Base-by-base conservation (phyloP, 2,329 filamentous ascomycete species). In the Epichloe brachyelytri region DNA sequence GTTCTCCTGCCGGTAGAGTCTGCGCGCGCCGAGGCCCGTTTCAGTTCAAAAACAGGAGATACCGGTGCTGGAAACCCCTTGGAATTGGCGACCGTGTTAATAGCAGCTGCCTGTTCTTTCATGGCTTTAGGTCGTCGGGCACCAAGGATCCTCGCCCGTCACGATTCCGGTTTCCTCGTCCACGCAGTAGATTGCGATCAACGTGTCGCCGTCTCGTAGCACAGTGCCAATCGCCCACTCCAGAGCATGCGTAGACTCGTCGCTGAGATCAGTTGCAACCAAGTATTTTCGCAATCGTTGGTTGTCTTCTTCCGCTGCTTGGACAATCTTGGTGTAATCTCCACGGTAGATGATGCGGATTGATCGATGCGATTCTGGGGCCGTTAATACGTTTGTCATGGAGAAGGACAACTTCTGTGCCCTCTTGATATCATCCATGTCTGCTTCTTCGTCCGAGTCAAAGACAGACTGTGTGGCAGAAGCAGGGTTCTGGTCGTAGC, bases 151-250 rank as follows among this genome's bases (percentile, higher is more conserved):
- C 2, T 72, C 70, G 34, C 65, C 65, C 8, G 67, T 63, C 1
- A 67, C 68, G n/a, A 82, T 77, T 15, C 78, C 80, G 8, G 76
- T 77, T 59, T 97, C 91, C 64, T 97, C 91, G 58, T 96, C 89
- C 22, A 95, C 84, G 52, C 90, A 95, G 69, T 94, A 95, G 44
- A 97, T 88, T 2, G 88, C 89, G 55, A 96, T 82, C 37, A 98
- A 75, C 0, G 91, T 97, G 64, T 98, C 93, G 7, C 93, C 93
- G 59, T 97, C 90, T 46, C 93, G 80, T 33, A 98, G 74, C 5
- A 97, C 89, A 0, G 91, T 97, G 7, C 93, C 93, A 51, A 98
- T 90, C 0, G 91, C 93, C 93, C 93, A 98, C 66, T 98, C 93
- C 34, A 98, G 75, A 1, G 93, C 93, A 65, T 97, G 94, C 6